Evolutionary conservation across 2,329 filamentous ascomycete genomes (phyloP).

Genomic region (Xylariaceae sp.): DNA sequence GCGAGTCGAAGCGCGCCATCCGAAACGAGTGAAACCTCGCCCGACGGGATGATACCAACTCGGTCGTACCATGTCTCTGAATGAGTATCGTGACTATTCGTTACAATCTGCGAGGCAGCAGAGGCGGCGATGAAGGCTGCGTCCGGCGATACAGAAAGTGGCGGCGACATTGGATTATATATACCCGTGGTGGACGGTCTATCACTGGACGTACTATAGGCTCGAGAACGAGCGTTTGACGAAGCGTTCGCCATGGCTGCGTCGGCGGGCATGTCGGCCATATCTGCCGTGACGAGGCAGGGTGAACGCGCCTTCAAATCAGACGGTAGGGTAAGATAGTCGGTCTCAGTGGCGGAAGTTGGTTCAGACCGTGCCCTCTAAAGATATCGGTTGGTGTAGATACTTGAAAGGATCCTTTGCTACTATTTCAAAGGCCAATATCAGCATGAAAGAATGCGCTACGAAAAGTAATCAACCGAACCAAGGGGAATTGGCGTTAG

Average conservation of each 20-base stretch:
- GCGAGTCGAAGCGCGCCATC: slow-evolving; percentile 69
- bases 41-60: slow-evolving; percentile 60
- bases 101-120: slow-evolving; percentile 87
- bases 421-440: slow-evolving; percentile 16
- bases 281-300: slow-evolving; percentile 24
- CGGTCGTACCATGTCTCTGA: slow-evolving; percentile 66
- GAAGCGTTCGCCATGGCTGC: slow-evolving; percentile 27
- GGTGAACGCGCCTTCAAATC: slow-evolving; percentile 24
- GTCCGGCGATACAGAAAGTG: slow-evolving; percentile 65
- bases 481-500: slow-evolving; percentile 19
- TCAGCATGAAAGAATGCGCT: slow-evolving; percentile 17
- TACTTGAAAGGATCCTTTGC: slow-evolving; percentile 19
- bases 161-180: slow-evolving; percentile 61
- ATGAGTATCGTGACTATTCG: slow-evolving; percentile 77
- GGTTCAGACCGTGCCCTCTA: slow-evolving; percentile 15
- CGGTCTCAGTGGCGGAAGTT: slow-evolving; percentile 5
- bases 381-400: slow-evolving; percentile 19
- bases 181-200: slow-evolving; percentile 54
- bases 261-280: slow-evolving; percentile 26
- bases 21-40: slow-evolving; percentile 69
- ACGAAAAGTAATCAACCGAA: slow-evolving; percentile 11
- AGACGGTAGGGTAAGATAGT: slow-evolving; percentile 23
- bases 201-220: slow-evolving; percentile 68
- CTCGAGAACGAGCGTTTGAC: slow-evolving; percentile 40
- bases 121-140: slow-evolving; percentile 84